phyloP scores from a whole-genome alignment of 306 rosid genomes.

The Rubus idaeus region DNA sequence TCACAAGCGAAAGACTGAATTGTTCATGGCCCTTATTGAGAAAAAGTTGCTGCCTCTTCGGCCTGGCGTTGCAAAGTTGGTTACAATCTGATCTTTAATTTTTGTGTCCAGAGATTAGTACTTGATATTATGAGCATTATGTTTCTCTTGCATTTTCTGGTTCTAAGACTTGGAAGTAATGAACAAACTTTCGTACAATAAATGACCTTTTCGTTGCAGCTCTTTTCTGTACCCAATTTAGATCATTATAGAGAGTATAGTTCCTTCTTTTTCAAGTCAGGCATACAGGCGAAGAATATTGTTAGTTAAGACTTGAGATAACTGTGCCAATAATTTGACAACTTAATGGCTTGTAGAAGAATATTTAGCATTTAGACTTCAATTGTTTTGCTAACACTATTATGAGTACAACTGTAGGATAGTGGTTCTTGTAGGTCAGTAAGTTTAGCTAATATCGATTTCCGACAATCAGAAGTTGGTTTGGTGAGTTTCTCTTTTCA shows the following conservation, averaged over 20 bases:
- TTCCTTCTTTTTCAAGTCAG: neutral
- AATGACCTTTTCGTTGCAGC: too few species aligned
- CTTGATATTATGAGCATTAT: neutral
- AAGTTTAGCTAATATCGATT: neutral
- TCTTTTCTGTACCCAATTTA: too few species aligned
- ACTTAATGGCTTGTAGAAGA: too few species aligned
- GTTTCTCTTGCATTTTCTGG: neutral
- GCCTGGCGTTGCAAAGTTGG: conserved; percentile 96
- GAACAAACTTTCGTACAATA: too few species aligned
- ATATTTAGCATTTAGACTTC: too few species aligned
- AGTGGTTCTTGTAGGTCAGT: neutral
- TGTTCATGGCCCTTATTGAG: conserved; percentile 93
- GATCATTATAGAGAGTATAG: neutral
- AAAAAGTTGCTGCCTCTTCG: conserved; percentile 91
- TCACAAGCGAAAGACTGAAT: conserved; percentile 90
- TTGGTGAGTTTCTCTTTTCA: conserved; percentile 22
- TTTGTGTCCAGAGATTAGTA: conserved; percentile 6
- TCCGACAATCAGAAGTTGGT: neutral
- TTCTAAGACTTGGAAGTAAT: neutral
- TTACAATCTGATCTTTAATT: conserved; percentile 41
- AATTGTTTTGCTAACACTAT: too few species aligned
- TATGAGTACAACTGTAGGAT: neutral
- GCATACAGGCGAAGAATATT: neutral
- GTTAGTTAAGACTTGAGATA: neutral
- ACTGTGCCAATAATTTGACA: too few species aligned